Percentiles rank a stretch among this genome's conserved stretches.
phyloP scores from a whole-genome alignment of 257 asterid species.

The Solanum neorickii region DNA sequence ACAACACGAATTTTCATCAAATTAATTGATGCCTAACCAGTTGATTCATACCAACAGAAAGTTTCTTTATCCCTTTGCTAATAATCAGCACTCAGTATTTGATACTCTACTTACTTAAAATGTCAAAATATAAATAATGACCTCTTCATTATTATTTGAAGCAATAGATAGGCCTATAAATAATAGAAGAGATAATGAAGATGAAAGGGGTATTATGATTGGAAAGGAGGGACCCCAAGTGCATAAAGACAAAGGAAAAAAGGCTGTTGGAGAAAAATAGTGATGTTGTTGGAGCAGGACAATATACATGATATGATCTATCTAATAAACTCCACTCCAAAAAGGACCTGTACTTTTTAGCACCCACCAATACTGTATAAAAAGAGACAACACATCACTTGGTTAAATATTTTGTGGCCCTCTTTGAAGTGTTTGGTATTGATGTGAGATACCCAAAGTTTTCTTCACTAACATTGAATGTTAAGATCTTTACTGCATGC shows the following conservation, averaged over 20 bases:
- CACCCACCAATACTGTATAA: neutral
- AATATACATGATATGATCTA: neutral
- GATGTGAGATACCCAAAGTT: neutral
- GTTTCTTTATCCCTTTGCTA: neutral
- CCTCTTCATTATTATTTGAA: neutral
- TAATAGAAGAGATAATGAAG: neutral
- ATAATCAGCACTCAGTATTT: neutral
- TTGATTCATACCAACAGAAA: neutral
- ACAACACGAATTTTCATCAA: neutral
- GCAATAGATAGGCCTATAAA: neutral
- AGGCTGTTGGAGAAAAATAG: slow-evolving; percentile 19
- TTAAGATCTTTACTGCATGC: neutral
- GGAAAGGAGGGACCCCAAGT: slow-evolving; percentile 15
- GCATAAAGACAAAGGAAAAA: slow-evolving; percentile 28
- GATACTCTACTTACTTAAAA: neutral
- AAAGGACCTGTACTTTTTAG: neutral
- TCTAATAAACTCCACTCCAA: slow-evolving; percentile 4
- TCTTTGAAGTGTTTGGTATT: neutral
- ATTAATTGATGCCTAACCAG: neutral
- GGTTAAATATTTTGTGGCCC: neutral
- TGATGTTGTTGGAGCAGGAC: slow-evolving; percentile 1
- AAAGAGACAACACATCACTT: neutral
- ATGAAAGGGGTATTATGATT: neutral
- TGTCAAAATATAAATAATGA: neutral
- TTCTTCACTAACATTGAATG: neutral